Evolutionary conservation across 2,329 filamentous ascomycete genomes (phyloP), one percentile per base, ranked within the genome.

Genomic region (Ophiocordyceps australis): DNA sequence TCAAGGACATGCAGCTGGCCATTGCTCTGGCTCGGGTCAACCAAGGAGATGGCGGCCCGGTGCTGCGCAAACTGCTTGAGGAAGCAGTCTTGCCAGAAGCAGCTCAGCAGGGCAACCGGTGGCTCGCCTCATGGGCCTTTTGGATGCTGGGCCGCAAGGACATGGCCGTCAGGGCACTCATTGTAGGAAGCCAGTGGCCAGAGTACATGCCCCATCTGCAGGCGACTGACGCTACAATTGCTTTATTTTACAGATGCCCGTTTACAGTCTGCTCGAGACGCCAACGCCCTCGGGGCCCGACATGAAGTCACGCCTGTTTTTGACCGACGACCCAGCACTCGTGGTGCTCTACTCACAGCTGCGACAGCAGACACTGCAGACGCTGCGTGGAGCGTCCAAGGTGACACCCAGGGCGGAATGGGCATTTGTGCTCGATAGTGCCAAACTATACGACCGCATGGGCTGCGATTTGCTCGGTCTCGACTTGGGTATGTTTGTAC

Each of bases 61-160:
- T 89, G 0, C 47, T 95, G 3, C 63, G 62, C 15, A 69, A 67
- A 29, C 60, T 98, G 7, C 57, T 98, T 2, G 69, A 80, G 39
- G 78, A 92, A 9, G 78, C 76, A 32, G 68, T 95, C 2, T 58
- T 95, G 1, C 67, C 73, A 0, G 54, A 79, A 33, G 89, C 89
- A 12, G 72, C 78, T 1, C 64, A 72, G 21, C 74, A 86, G 34
- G 82, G 82, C 3, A 86, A 98, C 42, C 66, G 86, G 30, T 98
- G 89, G 86, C 67, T 93, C 30, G 80, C 85, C 9, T 89, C 79
- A 0, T 98, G 89, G 89, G 80, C 81, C 3, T 93, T 93, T 44
- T 92, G 82, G 76, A 80, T 93, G 63, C 61, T 95, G 5, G 72
- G 72, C 20, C 67, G 78, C 33, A 70, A 74, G 32, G 79, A 91